Evolutionary conservation across 1,284 basidiomycete species (phyloP), one percentile per base, ranked within the genome.

Genomic region (Moniliophthora roreri): DNA sequence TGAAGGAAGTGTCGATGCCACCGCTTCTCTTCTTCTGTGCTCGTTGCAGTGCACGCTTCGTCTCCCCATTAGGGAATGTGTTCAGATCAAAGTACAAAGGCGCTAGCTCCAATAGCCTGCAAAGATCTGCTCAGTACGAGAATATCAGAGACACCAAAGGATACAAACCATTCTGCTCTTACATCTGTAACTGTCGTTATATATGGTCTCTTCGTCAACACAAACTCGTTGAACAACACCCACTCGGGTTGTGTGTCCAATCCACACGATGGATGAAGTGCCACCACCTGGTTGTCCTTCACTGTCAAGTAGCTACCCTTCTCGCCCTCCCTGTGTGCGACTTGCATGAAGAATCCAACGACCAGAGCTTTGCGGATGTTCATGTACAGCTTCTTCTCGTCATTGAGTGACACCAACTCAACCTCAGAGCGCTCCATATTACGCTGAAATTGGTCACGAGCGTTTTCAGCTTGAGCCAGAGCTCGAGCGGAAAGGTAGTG

Each of bases 191-290:
- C 92, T 0, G 92, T 97, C 37, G 96, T 86, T 63, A 99, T 95
- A 64, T 91, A 98, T 55, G 87, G 84, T 55, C 82, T 75, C 8
- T 94, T 94, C 11, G 96, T 99, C 58, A 98, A 75, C 24, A 98
- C 94, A 67, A 99, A 99, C 70, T 97, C 97, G 69, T 99, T 97
- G 79, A 97, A 99, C 38, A 98, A 71, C 13, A 98, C 93, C 93
- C 95, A 99, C 64, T 98, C 95, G 0, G 96, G 95, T 54, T 88
- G 88, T n/a, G 85, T 85, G 61, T 97, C 93, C 45, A 99, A 75
- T 24, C 95, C 94, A 58, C 93, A 96, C 4, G 90, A 93, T 5
- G 96, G 93, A 69, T 99, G 96, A n/a, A 98, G 76, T n/a, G 77
- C 78, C 6, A 98, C 95, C 38, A 92, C 82, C 87, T 95, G 93